Conservation (phyloP, 2,329 filamentous ascomycete genomes). For the Aspergillus fumigatiaffinis region DNA sequence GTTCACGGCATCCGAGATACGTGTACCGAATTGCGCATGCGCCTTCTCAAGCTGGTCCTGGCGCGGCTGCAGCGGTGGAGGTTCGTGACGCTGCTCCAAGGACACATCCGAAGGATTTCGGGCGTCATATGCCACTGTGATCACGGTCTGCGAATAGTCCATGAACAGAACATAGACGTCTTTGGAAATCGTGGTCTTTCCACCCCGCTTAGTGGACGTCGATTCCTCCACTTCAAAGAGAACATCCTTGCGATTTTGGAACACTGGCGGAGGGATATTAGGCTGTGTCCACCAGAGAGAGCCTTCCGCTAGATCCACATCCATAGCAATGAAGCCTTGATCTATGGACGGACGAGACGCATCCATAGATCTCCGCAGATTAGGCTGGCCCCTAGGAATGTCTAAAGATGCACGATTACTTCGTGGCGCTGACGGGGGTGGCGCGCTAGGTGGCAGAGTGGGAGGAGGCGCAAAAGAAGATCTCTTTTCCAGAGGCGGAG, state of each 20-base stretch:
- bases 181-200: conserved; percentile 69
- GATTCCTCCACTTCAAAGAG: conserved; percentile 79
- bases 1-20: conserved; percentile 66
- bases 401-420: conserved; percentile 62
- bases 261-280: conserved; percentile 71
- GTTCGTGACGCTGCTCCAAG: conserved; percentile 81
- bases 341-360: conserved; percentile 69
- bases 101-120: conserved; percentile 68
- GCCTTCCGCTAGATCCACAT: conserved; percentile 71
- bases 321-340: conserved; percentile 79
- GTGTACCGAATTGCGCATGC: conserved; percentile 75
- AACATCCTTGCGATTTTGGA: conserved; percentile 80
- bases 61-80: conserved; percentile 73
- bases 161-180: conserved; percentile 85
- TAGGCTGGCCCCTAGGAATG: conserved; percentile 50
- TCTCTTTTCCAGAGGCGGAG: conserved; percentile 37
- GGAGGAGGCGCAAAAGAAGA: conserved; percentile 47
- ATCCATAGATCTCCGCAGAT: conserved; percentile 66
- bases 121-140: conserved; percentile 75
- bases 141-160: conserved; percentile 92
- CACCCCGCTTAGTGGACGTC: conserved; percentile 63
- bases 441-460: conserved; percentile 35
- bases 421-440: conserved; percentile 43
- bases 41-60: conserved; percentile 91
- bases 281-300: conserved; percentile 86